phyloP scores from a whole-genome alignment of 257 asterid genomes.

The Ligustrum vulgare region DNA sequence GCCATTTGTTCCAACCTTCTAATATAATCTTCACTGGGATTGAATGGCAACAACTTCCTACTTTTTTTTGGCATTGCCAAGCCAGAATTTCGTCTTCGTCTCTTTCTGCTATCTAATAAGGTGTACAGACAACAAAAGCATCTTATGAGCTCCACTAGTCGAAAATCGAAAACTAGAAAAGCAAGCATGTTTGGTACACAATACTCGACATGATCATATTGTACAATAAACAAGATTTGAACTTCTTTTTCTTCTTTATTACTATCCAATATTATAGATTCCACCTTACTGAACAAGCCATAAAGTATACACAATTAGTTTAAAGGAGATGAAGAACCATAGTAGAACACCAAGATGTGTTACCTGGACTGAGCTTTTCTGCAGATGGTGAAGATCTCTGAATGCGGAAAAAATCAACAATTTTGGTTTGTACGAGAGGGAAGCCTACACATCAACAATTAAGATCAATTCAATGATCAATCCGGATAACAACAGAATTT shows the following conservation, averaged over 20 bases:
- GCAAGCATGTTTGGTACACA: background rate
- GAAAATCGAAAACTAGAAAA: background rate
- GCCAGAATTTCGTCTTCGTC: conserved; percentile 46
- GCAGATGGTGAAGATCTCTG: conserved; percentile 46
- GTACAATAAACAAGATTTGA: background rate
- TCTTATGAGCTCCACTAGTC: background rate
- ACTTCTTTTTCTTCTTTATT: background rate
- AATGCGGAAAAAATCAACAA: conserved; percentile 81
- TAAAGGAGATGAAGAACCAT: background rate
- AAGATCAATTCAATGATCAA: background rate
- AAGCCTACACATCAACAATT: conserved; percentile 49
- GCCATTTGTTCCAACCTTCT: conserved; percentile 87
- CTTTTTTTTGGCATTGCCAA: conserved; percentile 60
- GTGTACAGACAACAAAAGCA: conserved; percentile 4
- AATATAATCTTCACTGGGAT: conserved; percentile 61
- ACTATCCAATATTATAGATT: background rate
- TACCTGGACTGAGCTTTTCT: conserved; percentile 49
- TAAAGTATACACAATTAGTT: background rate
- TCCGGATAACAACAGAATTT: background rate
- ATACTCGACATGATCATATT: background rate
- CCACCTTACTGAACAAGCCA: background rate
- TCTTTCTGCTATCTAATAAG: conserved; percentile 53
- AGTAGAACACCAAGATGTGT: conserved; percentile 3
- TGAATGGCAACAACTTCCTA: conserved; percentile 67
- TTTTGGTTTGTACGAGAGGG: conserved; percentile 80